These are phyloP conservation scores for Ulota crispa DNA, from an alignment of 225 moss, liverwort and hornwort species.

Conservation along the genomic window DNA sequence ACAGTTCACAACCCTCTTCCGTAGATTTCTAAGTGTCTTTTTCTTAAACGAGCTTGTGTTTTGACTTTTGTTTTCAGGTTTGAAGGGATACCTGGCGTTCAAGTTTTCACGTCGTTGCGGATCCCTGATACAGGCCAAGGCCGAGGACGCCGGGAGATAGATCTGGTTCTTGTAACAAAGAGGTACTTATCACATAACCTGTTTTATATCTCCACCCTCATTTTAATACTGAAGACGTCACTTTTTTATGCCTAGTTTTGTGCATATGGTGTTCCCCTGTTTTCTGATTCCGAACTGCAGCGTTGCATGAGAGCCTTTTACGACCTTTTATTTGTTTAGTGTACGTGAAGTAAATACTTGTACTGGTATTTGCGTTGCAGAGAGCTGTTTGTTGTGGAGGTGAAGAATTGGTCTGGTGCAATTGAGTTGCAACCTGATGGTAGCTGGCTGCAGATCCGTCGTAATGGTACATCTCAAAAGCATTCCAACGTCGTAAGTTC, in stretches of 20 bases:
- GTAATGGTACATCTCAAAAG: conserved; percentile 65
- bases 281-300: not conserved
- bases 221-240: not conserved
- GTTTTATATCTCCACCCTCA: not conserved
- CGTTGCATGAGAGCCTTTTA: not conserved
- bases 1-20: too few relatives aligned
- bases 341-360: not conserved
- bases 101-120: conserved; percentile 70
- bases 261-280: conserved; percentile 5
- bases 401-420: conserved; percentile 81
- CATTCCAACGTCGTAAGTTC: conserved; percentile 76
- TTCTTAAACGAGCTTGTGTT: not conserved
- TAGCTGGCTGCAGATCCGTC: conserved; percentile 73
- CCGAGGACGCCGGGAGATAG: conserved; percentile 73
- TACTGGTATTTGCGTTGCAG: conserved; percentile 36
- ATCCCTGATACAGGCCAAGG: conserved; percentile 65
- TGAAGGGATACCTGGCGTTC: conserved; percentile 70
- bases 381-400: conserved; percentile 74
- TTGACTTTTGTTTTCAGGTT: conserved; percentile 47
- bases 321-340: not conserved
- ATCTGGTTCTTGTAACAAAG: conserved; percentile 68
- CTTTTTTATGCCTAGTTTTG: not conserved
- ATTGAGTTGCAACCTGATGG: conserved; percentile 66
- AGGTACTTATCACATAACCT: conserved; percentile 35
- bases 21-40: not conserved